Conservation (phyloP, 257 asterid genomes). For the Orobanche coerulescens region DNA sequence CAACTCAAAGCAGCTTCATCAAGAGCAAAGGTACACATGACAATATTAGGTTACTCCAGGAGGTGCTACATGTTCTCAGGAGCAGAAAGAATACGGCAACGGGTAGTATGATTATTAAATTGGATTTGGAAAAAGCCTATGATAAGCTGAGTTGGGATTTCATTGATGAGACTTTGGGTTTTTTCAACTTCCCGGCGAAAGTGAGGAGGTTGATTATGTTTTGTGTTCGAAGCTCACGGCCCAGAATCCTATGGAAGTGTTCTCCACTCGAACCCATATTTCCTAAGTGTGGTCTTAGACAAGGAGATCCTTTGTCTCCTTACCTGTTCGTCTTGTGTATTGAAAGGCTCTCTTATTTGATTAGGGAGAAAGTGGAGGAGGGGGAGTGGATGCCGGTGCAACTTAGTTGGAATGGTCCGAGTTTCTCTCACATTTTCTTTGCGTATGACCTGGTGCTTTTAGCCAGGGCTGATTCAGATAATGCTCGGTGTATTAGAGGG, state of each 20-base stretch:
- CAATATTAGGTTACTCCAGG: background rate
- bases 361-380: background rate
- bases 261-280: background rate
- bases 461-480: background rate
- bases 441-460: background rate
- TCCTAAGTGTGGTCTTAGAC: background rate
- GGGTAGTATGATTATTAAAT: background rate
- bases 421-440: no score
- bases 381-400: background rate
- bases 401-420: background rate
- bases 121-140: no score
- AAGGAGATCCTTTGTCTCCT: background rate
- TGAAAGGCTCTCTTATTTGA: background rate
- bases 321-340: background rate
- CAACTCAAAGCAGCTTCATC: background rate
- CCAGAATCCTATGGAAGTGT: background rate
- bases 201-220: background rate
- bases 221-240: background rate
- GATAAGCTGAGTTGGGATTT: no score
- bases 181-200: background rate
- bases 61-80: background rate
- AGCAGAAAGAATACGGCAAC: background rate
- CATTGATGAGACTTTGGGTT: no score
- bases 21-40: background rate
- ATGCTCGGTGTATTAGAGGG: background rate